Conservation (phyloP, 2,329 filamentous ascomycete species). For the Trichoderma sp. region DNA sequence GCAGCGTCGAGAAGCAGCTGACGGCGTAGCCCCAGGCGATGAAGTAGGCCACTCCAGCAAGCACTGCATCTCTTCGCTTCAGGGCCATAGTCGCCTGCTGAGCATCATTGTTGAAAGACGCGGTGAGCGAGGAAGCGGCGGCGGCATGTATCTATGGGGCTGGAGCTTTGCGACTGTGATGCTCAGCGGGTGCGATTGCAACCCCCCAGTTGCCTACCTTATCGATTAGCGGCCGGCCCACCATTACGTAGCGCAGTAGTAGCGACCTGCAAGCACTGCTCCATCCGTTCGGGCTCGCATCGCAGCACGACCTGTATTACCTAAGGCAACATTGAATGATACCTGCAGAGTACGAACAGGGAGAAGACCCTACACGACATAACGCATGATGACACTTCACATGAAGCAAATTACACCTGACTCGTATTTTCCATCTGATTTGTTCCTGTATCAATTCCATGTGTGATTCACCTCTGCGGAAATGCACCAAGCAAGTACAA, state of each 20-base stretch:
- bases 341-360: neutral
- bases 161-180: constrained; percentile 25
- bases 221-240: constrained; percentile 23
- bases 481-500: neutral
- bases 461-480: neutral
- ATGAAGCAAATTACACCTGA: constrained; percentile 4
- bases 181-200: constrained; percentile 16
- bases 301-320: no score
- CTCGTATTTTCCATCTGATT: neutral
- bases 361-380: neutral
- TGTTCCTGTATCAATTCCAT: neutral
- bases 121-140: constrained; percentile 6
- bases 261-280: constrained; percentile 18
- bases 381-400: constrained; percentile 11
- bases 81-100: constrained; percentile 60
- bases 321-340: neutral
- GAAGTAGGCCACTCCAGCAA: constrained; percentile 70
- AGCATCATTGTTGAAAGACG: constrained; percentile 39
- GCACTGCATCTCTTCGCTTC: constrained; percentile 70
- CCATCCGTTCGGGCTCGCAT: neutral
- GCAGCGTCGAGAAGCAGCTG: constrained; percentile 79
- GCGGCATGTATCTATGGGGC: constrained; percentile 5
- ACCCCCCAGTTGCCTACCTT: neutral
- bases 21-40: constrained; percentile 86
- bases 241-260: constrained; percentile 28